These are phyloP conservation scores for Astragalus glycyphyllos DNA, from an alignment of 306 rosid genomes.

Conservation along the genomic window DNA sequence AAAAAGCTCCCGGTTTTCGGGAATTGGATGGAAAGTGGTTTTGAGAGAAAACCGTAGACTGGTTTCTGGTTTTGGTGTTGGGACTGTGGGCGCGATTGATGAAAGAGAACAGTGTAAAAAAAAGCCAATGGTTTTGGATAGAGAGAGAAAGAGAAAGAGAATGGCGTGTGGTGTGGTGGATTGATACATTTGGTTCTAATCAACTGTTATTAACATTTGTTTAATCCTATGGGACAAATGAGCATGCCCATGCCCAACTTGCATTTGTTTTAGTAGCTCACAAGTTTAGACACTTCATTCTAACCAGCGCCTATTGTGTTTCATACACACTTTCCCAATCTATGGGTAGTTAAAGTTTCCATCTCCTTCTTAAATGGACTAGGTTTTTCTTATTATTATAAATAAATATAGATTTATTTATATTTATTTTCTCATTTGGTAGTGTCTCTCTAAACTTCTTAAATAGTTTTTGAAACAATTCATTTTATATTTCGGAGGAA, in stretches of 20 bases:
- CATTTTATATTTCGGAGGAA: too few relatives aligned
- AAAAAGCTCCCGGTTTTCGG: constrained; percentile 89
- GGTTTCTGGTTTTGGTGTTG: constrained; percentile 50
- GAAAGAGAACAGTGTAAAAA: constrained; percentile 2
- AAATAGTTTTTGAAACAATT: too few relatives aligned
- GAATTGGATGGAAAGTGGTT: constrained; percentile 47
- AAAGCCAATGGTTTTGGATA: constrained; percentile 55
- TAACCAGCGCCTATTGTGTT: neutral
- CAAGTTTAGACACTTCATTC: neutral
- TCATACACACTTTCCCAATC: neutral
- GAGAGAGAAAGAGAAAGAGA: neutral
- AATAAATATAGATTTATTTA: too few relatives aligned
- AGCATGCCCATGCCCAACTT: neutral
- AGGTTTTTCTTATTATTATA: too few relatives aligned
- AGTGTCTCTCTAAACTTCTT: too few relatives aligned
- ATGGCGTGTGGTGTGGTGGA: constrained; percentile 7
- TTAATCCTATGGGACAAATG: constrained; percentile 5
- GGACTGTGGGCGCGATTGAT: constrained; percentile 57
- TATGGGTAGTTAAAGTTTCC: neutral
- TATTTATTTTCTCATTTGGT: too few relatives aligned
- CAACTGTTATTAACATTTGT: neutral
- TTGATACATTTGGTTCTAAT: constrained; percentile 19
- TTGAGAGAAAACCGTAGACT: constrained; percentile 41
- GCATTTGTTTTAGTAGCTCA: constrained; percentile 16
- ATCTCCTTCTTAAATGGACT: neutral